Percentiles rank a stretch among this genome's conserved stretches.
Conservation (phyloP, 768 basidiomycete genomes). For the Rhodotorula paludigena region DNA sequence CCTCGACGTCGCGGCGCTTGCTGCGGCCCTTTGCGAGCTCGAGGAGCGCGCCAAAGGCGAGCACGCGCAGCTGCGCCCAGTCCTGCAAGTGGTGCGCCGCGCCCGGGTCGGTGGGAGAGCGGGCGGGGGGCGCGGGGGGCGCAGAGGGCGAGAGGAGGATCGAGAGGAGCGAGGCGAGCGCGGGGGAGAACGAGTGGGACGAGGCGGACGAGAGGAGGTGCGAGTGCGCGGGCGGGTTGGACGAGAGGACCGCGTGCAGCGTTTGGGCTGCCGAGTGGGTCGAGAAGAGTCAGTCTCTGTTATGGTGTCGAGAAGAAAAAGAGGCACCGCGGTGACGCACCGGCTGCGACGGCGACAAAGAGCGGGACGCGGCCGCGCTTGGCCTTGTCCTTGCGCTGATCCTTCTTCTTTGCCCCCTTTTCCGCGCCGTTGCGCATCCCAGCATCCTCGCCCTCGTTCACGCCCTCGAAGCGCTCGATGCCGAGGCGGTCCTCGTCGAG, state of each 20-base stretch:
- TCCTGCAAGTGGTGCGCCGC: neutral
- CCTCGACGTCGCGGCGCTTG: constrained; percentile 26
- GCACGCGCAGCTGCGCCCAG: constrained; percentile 28
- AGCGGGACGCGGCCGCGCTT: constrained; percentile 20
- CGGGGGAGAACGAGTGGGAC: constrained; percentile 17
- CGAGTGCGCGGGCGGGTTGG: constrained; percentile 20
- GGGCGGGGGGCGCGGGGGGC: neutral
- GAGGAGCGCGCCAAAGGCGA: constrained; percentile 31
- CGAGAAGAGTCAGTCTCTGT: too few species aligned
- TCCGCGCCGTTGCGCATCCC: constrained; percentile 16
- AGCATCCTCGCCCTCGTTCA: neutral
- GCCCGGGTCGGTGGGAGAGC: neutral
- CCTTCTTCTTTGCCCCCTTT: constrained; percentile 16
- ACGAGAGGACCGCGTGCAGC: constrained; percentile 33
- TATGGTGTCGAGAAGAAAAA: neutral
- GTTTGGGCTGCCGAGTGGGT: constrained; percentile 19
- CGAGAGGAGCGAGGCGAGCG: constrained; percentile 24
- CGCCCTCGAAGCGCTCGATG: constrained; percentile 5
- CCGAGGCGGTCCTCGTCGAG: constrained; percentile 20
- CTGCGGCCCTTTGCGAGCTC: constrained; percentile 30
- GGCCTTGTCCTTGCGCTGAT: constrained; percentile 2
- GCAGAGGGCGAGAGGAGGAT: constrained; percentile 23
- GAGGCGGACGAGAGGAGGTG: constrained; percentile 23
- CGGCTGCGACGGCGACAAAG: constrained; percentile 30
- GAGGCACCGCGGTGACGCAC: constrained; percentile 8